A percentile compares a stretch with the other conserved stretches of the same genome.
These are phyloP conservation scores for Echeveria elegans DNA, from an alignment of 164 flowering plant species.

Conservation along the genomic window DNA sequence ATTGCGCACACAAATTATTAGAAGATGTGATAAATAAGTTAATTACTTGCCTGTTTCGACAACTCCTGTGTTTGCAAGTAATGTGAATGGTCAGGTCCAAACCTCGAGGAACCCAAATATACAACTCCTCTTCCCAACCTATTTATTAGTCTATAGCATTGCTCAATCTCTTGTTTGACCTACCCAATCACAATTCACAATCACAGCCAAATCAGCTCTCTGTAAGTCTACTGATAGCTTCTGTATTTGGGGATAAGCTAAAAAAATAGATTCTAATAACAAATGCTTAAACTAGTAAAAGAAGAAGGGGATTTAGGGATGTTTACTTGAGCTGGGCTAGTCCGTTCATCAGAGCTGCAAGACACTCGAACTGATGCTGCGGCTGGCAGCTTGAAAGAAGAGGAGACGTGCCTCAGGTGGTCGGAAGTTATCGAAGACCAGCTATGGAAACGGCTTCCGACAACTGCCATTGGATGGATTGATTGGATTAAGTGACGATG, in stretches of 20 bases:
- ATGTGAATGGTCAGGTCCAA: slow-evolving; percentile 62
- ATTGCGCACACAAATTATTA: background rate
- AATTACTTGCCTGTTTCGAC: slow-evolving; percentile 55
- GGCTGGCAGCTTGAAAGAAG: background rate
- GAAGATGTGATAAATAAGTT: background rate
- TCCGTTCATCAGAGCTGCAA: background rate
- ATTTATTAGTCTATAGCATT: slow-evolving; percentile 67
- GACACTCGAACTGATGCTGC: background rate
- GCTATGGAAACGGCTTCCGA: background rate
- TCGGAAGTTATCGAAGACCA: background rate
- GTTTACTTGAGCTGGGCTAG: background rate
- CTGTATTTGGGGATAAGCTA: too few relatives aligned
- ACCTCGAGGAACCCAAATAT: slow-evolving; percentile 84
- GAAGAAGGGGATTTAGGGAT: background rate
- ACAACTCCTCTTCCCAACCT: slow-evolving; percentile 84
- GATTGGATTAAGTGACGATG: too few relatives aligned
- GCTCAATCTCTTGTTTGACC: slow-evolving; percentile 70
- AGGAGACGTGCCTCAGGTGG: background rate
- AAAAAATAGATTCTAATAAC: background rate
- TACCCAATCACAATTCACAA: too few relatives aligned
- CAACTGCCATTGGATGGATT: background rate
- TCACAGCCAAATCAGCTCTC: background rate
- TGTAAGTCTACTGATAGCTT: background rate
- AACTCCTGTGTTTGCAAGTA: slow-evolving; percentile 58
- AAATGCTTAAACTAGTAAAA: background rate